Evolutionary conservation across 345 rosid genomes (phyloP), one percentile per base, ranked within the genome.

Genomic region (Lepidium didymum): DNA sequence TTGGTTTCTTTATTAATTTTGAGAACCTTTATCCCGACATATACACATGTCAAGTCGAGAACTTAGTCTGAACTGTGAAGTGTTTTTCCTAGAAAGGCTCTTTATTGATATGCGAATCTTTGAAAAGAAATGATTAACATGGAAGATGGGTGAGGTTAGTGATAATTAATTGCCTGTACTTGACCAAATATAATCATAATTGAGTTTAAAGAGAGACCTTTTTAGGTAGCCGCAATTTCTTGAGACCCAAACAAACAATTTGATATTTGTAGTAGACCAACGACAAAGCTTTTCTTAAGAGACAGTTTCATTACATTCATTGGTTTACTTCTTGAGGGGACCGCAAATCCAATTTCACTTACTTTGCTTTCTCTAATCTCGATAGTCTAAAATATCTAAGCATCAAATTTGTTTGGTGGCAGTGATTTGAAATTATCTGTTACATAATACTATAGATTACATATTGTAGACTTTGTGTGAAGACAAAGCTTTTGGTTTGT

Each of bases 151-250:
- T 10, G 55, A 72, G 60, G 31, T 64, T 73, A 60, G 62, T 70
- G 62, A 54, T 66, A 54, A 42, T 41, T 54, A 23, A 18, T 10
- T 58, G 40, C 37, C 62, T 70, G 69, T 70, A 70, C 62, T 62
- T n/a, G 56, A 71, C 63, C 60, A 75, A 25, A n/a, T 35, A 67
- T 13, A 44, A 15, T 64, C 34, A 42, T 70, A 40, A 55, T 57
- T 66, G 49, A 61, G 67, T 56, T 78, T 70, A 50, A 35, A 69
- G 34, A 51, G 50, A 25, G 25, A 15, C 41, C 41, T 62, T 70
- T 75, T 64, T 65, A 61, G 77, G 85, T 15, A 72, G 89, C 90
- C 84, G 90, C 85, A 84, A 70, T 84, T 82, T 84, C 87, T 88
- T 82, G 89, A 84, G 91, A 84, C 88, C 67, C 78, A 60, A 76